Percentiles rank a stretch among this genome's conserved stretches.
These are phyloP conservation scores for Otatea glauca DNA, from an alignment of 176 grass and related monocot genomes.

Conservation along the genomic window DNA sequence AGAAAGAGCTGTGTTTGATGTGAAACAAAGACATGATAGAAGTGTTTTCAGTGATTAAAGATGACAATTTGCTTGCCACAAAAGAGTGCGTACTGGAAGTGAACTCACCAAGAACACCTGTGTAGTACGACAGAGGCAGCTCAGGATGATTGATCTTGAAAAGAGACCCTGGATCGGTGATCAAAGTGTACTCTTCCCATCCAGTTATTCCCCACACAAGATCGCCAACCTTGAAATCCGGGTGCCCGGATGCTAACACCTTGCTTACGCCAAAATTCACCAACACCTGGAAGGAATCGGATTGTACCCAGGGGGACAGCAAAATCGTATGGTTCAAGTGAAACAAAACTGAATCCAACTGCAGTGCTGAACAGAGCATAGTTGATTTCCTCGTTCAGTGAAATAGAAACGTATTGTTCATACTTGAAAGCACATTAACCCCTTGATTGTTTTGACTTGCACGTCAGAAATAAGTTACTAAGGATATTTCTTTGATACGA, in stretches of 20 bases:
- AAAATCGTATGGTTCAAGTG: neutral
- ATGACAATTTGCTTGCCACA: too few relatives aligned
- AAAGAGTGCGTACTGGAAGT: too few relatives aligned
- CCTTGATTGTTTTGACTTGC: neutral
- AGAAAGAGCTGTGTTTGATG: too few relatives aligned
- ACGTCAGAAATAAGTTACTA: neutral
- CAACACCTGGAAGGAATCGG: slow-evolving; percentile 18
- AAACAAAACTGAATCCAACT: neutral
- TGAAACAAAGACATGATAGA: too few relatives aligned
- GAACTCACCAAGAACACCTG: slow-evolving; percentile 59
- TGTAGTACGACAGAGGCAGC: slow-evolving; percentile 67
- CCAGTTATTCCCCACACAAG: slow-evolving; percentile 58
- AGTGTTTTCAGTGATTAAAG: too few relatives aligned
- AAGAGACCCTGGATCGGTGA: slow-evolving; percentile 45
- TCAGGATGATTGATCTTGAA: slow-evolving; percentile 68
- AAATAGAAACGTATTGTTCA: neutral
- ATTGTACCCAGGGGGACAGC: neutral
- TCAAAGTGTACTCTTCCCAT: slow-evolving; percentile 74
- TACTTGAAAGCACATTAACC: neutral
- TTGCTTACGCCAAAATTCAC: slow-evolving; percentile 44
- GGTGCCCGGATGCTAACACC: slow-evolving; percentile 61
- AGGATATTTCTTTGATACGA: too few relatives aligned
- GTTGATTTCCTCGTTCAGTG: neutral
- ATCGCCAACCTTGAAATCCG: slow-evolving; percentile 54
- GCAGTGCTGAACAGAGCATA: neutral